phyloP scores from a whole-genome alignment of 345 rosid species.

The Brassica cretica region DNA sequence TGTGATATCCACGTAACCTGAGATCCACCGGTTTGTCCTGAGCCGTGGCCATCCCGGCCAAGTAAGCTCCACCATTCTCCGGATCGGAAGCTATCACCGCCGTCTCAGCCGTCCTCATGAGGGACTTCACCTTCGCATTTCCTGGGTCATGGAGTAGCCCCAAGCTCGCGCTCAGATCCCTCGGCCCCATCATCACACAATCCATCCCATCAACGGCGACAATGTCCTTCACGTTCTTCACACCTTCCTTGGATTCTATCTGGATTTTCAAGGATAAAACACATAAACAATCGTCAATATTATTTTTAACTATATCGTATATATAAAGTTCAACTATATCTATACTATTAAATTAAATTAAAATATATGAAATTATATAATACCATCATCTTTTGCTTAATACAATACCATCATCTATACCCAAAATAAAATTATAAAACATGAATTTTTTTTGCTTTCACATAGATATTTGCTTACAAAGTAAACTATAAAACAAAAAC shows the following conservation, averaged over 20 bases:
- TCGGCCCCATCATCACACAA: conserved; percentile 83
- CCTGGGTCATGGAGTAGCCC: conserved; percentile 81
- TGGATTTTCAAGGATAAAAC: too few relatives aligned
- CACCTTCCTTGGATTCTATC: conserved; percentile 61
- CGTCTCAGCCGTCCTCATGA: conserved; percentile 60
- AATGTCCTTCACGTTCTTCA: conserved; percentile 57
- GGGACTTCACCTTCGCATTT: conserved; percentile 57
- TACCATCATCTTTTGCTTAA: too few relatives aligned
- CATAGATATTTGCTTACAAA: too few relatives aligned
- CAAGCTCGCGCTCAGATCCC: conserved; percentile 82
- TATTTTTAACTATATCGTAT: too few relatives aligned
- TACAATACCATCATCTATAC: too few relatives aligned
- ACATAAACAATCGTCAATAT: too few relatives aligned
- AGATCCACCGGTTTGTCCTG: conserved; percentile 55
- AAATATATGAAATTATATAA: too few relatives aligned
- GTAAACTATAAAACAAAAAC: too few relatives aligned
- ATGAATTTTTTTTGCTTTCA: too few relatives aligned
- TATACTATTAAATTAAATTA: too few relatives aligned
- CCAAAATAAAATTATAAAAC: too few relatives aligned
- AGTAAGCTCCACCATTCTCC: conserved; percentile 51
- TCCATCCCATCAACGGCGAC: conserved; percentile 76
- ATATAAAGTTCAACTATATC: too few relatives aligned
- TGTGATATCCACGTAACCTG: conserved; percentile 61
- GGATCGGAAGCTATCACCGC: conserved; percentile 49
- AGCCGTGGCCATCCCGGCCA: conserved; percentile 67